Conservation (phyloP, 805 yeast species). For the Nakazawaea ambrosiae region DNA sequence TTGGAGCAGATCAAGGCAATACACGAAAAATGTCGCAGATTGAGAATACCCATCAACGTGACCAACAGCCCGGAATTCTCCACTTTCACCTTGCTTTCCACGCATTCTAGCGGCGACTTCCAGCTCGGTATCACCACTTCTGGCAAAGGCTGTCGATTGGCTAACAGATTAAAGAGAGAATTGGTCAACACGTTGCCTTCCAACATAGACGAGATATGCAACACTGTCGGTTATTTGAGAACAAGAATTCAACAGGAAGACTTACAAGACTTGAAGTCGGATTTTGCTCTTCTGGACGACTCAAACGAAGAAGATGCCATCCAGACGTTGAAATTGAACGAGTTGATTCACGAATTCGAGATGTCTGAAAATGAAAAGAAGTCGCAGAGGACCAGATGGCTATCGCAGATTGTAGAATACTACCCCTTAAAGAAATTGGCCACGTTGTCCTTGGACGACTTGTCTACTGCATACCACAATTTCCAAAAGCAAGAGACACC, state of each 20-base stretch:
- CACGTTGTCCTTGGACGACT: slow-evolving; percentile 49
- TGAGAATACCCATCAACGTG: slow-evolving; percentile 79
- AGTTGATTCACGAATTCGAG: slow-evolving; percentile 52
- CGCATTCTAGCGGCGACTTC: slow-evolving; percentile 63
- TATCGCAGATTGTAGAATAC: slow-evolving; percentile 85
- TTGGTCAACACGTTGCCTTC: slow-evolving; percentile 57
- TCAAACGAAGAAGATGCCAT: slow-evolving; percentile 61
- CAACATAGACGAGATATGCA: slow-evolving; percentile 63
- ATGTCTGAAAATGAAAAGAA: slow-evolving; percentile 45
- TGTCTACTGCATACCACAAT: slow-evolving; percentile 34
- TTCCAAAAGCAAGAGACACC: neutral
- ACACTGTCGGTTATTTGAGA: slow-evolving; percentile 63
- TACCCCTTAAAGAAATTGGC: slow-evolving; percentile 69
- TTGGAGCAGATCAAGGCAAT: slow-evolving; percentile 29
- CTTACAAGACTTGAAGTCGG: slow-evolving; percentile 19
- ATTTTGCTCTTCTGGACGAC: slow-evolving; percentile 40
- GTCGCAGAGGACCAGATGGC: slow-evolving; percentile 68
- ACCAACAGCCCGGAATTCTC: slow-evolving; percentile 67
- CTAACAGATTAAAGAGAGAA: slow-evolving; percentile 73
- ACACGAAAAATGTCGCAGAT: slow-evolving; percentile 42
- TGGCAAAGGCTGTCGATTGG: slow-evolving; percentile 86
- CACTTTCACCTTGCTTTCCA: slow-evolving; percentile 70
- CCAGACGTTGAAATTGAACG: slow-evolving; percentile 52
- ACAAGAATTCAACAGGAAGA: slow-evolving; percentile 47
- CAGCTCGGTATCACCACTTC: slow-evolving; percentile 80